Conservation (phyloP, 257 asterid species). For the Solanum tarapatanum region DNA sequence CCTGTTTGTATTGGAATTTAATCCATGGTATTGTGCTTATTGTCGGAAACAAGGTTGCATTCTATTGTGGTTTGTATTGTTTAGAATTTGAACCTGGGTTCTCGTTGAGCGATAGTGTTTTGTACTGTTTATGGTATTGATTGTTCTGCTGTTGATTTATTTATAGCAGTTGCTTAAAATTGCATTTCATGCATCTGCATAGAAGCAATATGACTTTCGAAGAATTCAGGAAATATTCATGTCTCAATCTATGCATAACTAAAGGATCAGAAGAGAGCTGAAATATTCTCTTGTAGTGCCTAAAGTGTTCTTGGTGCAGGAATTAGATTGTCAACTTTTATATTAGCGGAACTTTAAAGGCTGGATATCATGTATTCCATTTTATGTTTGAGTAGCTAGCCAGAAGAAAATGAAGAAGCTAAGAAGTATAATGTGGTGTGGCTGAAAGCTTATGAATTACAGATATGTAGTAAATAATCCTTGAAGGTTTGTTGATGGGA, state of each 20-base stretch:
- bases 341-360: neutral
- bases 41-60: neutral
- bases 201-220: neutral
- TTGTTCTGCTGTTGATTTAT: neutral
- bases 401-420: neutral
- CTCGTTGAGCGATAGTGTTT: neutral
- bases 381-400: neutral
- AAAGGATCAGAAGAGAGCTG: neutral
- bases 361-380: neutral
- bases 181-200: neutral
- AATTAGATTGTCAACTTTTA: neutral
- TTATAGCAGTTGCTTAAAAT: neutral
- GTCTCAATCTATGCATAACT: neutral
- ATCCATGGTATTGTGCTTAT: neutral
- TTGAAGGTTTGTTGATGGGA: neutral
- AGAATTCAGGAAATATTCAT: neutral
- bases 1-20: neutral
- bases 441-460: neutral
- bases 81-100: neutral
- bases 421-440: neutral
- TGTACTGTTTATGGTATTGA: neutral
- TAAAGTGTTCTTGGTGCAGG: neutral
- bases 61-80: neutral
- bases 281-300: neutral
- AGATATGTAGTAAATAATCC: neutral